These are phyloP conservation scores for Fusarium siculi DNA, from an alignment of 2,329 filamentous ascomycete species.

Conservation along the genomic window DNA sequence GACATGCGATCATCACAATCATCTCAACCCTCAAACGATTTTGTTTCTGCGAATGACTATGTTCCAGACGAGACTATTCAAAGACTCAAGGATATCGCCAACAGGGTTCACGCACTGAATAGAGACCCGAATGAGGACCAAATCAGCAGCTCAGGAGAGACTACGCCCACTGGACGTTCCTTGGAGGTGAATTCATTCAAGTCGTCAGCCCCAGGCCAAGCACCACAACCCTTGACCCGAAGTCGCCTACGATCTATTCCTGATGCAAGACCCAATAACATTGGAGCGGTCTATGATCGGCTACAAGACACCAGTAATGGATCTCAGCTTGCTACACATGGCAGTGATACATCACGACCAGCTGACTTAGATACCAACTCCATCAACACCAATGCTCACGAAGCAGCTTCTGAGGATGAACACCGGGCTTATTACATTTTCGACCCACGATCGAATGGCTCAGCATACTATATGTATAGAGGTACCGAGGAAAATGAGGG, in stretches of 20 bases:
- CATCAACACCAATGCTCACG: not conserved
- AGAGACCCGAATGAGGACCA: not conserved
- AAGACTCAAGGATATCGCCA: not conserved
- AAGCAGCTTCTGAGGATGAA: not conserved
- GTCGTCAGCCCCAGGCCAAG: not conserved
- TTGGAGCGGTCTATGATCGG: conserved; percentile 8
- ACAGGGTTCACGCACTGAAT: not conserved
- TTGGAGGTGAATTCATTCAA: not conserved
- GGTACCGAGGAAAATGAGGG: conserved; percentile 7
- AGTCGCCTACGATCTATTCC: conserved; percentile 18
- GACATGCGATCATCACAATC: not conserved
- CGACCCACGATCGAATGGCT: conserved; percentile 21
- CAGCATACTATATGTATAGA: conserved; percentile 30
- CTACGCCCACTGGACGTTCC: not conserved
- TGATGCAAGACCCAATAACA: conserved; percentile 20
- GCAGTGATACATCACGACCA: conserved; percentile 16
- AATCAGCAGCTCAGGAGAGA: not conserved
- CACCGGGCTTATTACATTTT: conserved; percentile 34
- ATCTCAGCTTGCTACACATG: conserved; percentile 33
- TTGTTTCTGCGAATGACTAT: not conserved
- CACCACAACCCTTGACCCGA: conserved; percentile 26
- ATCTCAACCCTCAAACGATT: not conserved
- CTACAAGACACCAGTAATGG: conserved; percentile 1
- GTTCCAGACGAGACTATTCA: not conserved
- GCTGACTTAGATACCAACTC: conserved; percentile 11